These are phyloP conservation scores for Triangularia setosa DNA, from an alignment of 2,329 filamentous ascomycete species.

Conservation along the genomic window DNA sequence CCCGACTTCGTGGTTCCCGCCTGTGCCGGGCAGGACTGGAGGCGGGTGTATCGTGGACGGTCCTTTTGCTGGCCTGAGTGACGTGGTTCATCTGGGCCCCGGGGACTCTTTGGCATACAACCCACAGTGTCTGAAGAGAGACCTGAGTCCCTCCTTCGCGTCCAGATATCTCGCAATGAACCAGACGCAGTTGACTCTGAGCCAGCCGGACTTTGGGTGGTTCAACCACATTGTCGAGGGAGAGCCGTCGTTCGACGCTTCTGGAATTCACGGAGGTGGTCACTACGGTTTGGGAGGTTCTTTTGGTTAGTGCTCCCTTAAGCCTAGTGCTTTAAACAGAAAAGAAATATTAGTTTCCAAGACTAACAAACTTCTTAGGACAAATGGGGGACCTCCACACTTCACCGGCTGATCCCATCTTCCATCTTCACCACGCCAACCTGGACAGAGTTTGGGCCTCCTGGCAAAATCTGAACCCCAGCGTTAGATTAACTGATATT, in stretches of 20 bases:
- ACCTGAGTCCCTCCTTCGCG: conserved; percentile 21
- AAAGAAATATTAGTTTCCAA: too few species aligned
- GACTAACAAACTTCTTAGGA: not conserved
- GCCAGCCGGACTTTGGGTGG: conserved; percentile 25
- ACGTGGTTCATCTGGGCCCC: conserved; percentile 22
- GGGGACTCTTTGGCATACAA: conserved; percentile 12
- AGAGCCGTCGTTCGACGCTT: conserved; percentile 33
- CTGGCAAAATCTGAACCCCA: too few species aligned
- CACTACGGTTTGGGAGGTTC: conserved; percentile 22
- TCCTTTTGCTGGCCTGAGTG: conserved; percentile 12
- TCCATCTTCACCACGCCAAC: conserved; percentile 24
- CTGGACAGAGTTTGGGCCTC: conserved; percentile 21
- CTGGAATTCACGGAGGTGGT: conserved; percentile 20
- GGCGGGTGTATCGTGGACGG: conserved; percentile 19
- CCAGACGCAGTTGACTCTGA: conserved; percentile 26
- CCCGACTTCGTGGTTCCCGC: conserved; percentile 6
- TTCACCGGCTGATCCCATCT: conserved; percentile 25
- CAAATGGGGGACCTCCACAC: conserved; percentile 18
- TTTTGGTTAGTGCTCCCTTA: not conserved
- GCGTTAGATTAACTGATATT: conserved; percentile 20
- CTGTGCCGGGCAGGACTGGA: conserved; percentile 19
- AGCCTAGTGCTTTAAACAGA: too few species aligned
- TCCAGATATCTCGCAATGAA: conserved; percentile 25
- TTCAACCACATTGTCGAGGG: conserved; percentile 18
- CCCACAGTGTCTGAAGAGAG: conserved; percentile 22